A percentile compares a stretch with the other conserved stretches of the same genome.
These are phyloP conservation scores for Viridothelium virens DNA, from an alignment of 495 filamentous ascomycete genomes.

Conservation along the genomic window DNA sequence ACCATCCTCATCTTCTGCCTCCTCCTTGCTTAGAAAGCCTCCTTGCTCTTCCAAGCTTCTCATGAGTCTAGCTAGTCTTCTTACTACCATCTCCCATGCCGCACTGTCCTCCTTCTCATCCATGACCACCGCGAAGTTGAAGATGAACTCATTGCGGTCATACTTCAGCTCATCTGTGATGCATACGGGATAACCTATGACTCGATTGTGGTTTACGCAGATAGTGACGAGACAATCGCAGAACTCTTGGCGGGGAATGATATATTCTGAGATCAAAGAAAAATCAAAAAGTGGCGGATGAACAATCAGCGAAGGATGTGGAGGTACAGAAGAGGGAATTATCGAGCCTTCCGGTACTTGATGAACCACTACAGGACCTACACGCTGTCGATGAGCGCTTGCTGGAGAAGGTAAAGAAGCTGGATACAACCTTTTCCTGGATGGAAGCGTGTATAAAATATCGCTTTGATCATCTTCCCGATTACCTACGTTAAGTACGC, in stretches of 20 bases:
- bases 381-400: conserved; percentile 31
- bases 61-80: conserved; percentile 76
- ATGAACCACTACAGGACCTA: conserved; percentile 67
- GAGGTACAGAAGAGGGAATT: conserved; percentile 45
- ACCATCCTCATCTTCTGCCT: conserved; percentile 22
- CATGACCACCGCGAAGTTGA: conserved; percentile 89
- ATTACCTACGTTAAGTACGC: too few relatives aligned
- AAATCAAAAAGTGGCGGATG: conserved; percentile 69
- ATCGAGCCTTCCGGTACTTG: conserved; percentile 70
- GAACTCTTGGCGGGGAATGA: conserved; percentile 87
- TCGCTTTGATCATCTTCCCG: conserved; percentile 71
- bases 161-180: conserved; percentile 50
- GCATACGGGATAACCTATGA: conserved; percentile 84
- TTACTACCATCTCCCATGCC: conserved; percentile 69
- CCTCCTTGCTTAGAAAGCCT: conserved; percentile 59
- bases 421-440: conserved; percentile 61
- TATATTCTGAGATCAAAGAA: conserved; percentile 71
- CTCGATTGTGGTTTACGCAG: conserved; percentile 59
- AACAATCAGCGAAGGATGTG: conserved; percentile 44
- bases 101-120: conserved; percentile 34
- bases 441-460: conserved; percentile 93
- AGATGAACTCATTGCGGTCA: conserved; percentile 91
- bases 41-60: conserved; percentile 81
- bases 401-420: conserved; percentile 15
- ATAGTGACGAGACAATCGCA: conserved; percentile 81